phyloP scores from a whole-genome alignment of 2,329 filamentous ascomycete species.

The Tetracladium maxilliforme region DNA sequence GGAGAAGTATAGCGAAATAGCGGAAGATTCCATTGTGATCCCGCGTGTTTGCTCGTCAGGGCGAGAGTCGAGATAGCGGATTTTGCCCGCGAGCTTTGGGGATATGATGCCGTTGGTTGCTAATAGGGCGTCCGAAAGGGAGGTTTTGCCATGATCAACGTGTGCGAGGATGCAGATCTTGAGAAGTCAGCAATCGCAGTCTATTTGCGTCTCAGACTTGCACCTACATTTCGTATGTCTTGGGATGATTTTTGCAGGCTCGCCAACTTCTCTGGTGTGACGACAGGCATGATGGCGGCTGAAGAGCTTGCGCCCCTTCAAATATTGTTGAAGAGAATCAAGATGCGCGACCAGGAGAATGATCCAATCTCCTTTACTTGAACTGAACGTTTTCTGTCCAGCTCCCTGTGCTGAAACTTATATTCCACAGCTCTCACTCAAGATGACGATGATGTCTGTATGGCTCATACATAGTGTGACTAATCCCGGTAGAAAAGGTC shows the following conservation, averaged over 20 bases:
- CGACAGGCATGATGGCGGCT: conserved; percentile 65
- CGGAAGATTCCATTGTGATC: conserved; percentile 99
- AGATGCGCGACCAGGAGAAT: too few species aligned
- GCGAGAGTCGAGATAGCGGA: conserved; percentile 90
- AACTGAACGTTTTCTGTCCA: too few species aligned
- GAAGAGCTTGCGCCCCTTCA: too few species aligned
- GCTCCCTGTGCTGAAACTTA: too few species aligned
- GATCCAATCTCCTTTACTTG: too few species aligned
- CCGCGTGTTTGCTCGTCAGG: conserved; percentile 92
- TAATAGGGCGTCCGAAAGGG: conserved; percentile 86
- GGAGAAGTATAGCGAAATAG: conserved; percentile 91
- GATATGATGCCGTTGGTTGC: conserved; percentile 99
- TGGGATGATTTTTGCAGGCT: conserved; percentile 76
- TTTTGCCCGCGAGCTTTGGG: conserved; percentile 91
- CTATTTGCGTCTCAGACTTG: conserved; percentile 8
- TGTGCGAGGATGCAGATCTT: conserved; percentile 93
- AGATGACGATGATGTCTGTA: too few species aligned
- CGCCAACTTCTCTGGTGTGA: conserved; percentile 80
- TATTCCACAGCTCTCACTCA: too few species aligned
- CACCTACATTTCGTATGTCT: conserved; percentile 78
- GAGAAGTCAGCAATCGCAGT: conserved; percentile 9
- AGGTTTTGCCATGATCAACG: conserved; percentile 97
- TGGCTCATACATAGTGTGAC: too few species aligned
- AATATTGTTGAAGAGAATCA: too few species aligned
- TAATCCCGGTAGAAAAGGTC: too few species aligned